phyloP scores from a whole-genome alignment of 2,329 filamentous ascomycete species.

The Xylaria sp. region DNA sequence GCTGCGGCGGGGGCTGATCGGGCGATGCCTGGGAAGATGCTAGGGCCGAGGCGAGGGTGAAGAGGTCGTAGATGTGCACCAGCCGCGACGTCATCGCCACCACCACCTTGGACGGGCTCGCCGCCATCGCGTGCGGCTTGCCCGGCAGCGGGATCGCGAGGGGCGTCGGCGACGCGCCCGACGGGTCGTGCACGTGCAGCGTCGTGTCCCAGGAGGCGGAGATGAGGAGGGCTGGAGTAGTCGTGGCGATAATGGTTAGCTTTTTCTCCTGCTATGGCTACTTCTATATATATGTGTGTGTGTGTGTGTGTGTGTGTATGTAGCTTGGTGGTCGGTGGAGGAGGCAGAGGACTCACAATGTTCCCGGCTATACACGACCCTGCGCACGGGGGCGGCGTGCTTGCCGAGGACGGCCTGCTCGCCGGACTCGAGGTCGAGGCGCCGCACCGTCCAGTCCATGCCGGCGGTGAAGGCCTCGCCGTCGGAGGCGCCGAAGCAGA shows the following conservation, averaged over 20 bases:
- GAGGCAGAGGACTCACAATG: constrained; percentile 57
- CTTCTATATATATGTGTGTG: too few species aligned
- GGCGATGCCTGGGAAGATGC: constrained; percentile 36
- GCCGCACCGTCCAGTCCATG: constrained; percentile 83
- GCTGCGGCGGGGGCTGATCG: constrained; percentile 57
- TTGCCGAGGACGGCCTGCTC: constrained; percentile 75
- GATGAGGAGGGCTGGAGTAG: constrained; percentile 67
- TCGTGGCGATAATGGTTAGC: constrained; percentile 5
- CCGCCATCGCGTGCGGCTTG: constrained; percentile 86
- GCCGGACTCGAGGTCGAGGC: constrained; percentile 71
- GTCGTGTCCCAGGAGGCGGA: constrained; percentile 94
- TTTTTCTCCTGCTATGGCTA: background rate
- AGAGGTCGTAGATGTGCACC: constrained; percentile 93
- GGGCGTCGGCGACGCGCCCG: constrained; percentile 53
- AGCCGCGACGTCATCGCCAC: constrained; percentile 93
- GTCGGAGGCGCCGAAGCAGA: constrained; percentile 85
- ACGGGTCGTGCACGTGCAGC: constrained; percentile 78
- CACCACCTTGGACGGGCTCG: constrained; percentile 78
- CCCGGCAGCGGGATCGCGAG: constrained; percentile 73
- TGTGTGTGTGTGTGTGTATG: too few species aligned
- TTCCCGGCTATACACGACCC: constrained; percentile 77
- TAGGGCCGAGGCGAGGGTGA: constrained; percentile 62
- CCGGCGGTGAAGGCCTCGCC: constrained; percentile 84
- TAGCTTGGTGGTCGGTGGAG: background rate
- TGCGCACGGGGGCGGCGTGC: constrained; percentile 79